Evolutionary conservation across 352 stramenopile genomes (phyloP).

Genomic region (Pythium chondricola): DNA sequence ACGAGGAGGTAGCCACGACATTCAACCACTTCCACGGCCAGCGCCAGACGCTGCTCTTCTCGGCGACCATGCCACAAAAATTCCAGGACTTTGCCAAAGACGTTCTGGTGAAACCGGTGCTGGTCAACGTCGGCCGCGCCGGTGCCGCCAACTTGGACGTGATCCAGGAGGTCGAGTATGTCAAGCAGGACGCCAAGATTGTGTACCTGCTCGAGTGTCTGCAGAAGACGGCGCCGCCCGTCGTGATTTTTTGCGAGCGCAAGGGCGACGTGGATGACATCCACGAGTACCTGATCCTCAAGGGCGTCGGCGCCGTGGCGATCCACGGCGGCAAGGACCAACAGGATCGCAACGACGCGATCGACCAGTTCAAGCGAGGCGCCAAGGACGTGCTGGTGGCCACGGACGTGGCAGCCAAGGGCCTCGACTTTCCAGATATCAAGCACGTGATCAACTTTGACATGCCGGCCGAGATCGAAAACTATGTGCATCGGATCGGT

Average conservation of each 20-base stretch:
- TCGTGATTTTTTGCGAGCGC: constrained; percentile 97
- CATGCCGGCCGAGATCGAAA: constrained; percentile 99
- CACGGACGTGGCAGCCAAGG: constrained; percentile 98
- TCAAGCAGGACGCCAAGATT: constrained; percentile 98
- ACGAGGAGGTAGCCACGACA: constrained; percentile 92
- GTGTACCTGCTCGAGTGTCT: constrained; percentile 98
- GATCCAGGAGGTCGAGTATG: constrained; percentile 99
- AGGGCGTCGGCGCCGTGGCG: constrained; percentile 92
- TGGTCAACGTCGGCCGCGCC: constrained; percentile 98
- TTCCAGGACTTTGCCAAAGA: constrained; percentile 98
- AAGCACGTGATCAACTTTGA: constrained; percentile 99
- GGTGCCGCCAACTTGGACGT: constrained; percentile 98
- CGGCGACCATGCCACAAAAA: constrained; percentile 98
- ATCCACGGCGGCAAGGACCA: constrained; percentile 99
- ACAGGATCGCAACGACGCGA: constrained; percentile 95
- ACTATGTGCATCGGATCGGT: constrained; percentile 99
- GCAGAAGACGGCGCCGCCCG: constrained; percentile 97
- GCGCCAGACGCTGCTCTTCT: constrained; percentile 98
- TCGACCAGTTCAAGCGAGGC: constrained; percentile 92
- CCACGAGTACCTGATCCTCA: constrained; percentile 98
- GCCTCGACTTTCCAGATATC: constrained; percentile 98
- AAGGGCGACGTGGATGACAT: constrained; percentile 98
- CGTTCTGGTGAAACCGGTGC: constrained; percentile 93
- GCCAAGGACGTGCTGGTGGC: constrained; percentile 97
- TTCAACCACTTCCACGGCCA: constrained; percentile 98